Conservation (phyloP, 2,329 filamentous ascomycete species). For the Colletotrichum musicola region DNA sequence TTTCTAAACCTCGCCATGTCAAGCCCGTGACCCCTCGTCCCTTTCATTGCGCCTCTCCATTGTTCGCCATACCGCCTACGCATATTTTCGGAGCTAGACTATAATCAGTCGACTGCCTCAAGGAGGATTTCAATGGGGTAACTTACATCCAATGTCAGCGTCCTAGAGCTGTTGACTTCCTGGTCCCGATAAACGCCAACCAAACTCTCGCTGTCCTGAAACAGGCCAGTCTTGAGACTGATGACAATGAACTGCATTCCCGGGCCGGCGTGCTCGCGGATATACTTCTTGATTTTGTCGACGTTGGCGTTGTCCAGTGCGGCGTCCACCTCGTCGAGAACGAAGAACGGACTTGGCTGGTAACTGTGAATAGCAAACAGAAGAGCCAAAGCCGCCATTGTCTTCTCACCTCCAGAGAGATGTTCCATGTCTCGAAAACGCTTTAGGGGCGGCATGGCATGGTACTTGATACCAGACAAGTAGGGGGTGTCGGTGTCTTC, state of each 20-base stretch:
- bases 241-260: slow-evolving; percentile 99
- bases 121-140: too few species aligned
- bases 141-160: slow-evolving; percentile 95
- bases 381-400: slow-evolving; percentile 96
- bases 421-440: slow-evolving; percentile 99
- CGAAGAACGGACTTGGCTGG: slow-evolving; percentile 96
- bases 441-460: slow-evolving; percentile 98
- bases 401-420: slow-evolving; percentile 96
- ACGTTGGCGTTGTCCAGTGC: slow-evolving; percentile 99
- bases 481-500: slow-evolving; percentile 98
- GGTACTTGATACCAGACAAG: slow-evolving; percentile 95
- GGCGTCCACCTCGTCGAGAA: slow-evolving; percentile 97
- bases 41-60: too few species aligned
- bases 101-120: too few species aligned
- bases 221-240: slow-evolving; percentile 92
- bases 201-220: slow-evolving; percentile 95
- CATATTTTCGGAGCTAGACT: too few species aligned
- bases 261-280: slow-evolving; percentile 90
- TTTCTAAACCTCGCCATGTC: too few species aligned
- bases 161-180: slow-evolving; percentile 89
- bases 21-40: too few species aligned
- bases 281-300: slow-evolving; percentile 95
- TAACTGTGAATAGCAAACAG: slow-evolving; percentile 97
- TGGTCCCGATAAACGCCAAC: slow-evolving; percentile 98
- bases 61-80: too few species aligned